Evolutionary conservation across 2,329 filamentous ascomycete genomes (phyloP), one percentile per base, ranked within the genome.

Genomic region (Aspergillus pseudoglaucus): DNA sequence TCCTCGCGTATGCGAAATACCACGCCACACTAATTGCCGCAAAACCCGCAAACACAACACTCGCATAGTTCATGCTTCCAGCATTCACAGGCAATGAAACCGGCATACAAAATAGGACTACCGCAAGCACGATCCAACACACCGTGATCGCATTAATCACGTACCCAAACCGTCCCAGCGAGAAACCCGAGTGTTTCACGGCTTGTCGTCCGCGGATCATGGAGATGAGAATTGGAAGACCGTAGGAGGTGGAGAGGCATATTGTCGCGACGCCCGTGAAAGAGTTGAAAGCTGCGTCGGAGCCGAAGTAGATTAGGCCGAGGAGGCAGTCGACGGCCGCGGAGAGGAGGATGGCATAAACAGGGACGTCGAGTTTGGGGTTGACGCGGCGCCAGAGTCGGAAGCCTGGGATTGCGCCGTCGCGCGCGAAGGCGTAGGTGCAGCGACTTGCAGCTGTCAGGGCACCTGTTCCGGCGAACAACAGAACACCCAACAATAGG

Each of bases 261-360:
- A 90, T 89, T 4, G 86, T 90, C 1, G 86, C 87, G 1, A 89
- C 85, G 23, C 86, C 85, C 0, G 86, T 90, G 66, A 90, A 90
- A 8, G 82, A 84, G 72, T 85, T 86, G 72, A 90, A 90, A 0
- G 87, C 87, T 0, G 85, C 84, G 0, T 80, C 79, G 1, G 83
- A 87, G 8, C 87, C 87, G 54, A 90, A 88, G 70, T 88, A 90
- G 65, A 90, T 89, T 54, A 87, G 75, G 0, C 86, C 87, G 0
- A 90, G 75, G 9, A 90, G 69, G 55, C 81, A 85, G 64, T 87
- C 82, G 39, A 90, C 80, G 0, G 75, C 61, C 0, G 85, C 83
- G 0, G 85, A 88, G 2, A 90, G 74, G 3, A 82, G 70, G 6
- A 90, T 75, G 1, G 83, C 85, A 73, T 76, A 82, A 1, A 91